Base-by-base conservation (phyloP, 1,139 yeast genomes). In the Kodamaea sp. region DNA sequence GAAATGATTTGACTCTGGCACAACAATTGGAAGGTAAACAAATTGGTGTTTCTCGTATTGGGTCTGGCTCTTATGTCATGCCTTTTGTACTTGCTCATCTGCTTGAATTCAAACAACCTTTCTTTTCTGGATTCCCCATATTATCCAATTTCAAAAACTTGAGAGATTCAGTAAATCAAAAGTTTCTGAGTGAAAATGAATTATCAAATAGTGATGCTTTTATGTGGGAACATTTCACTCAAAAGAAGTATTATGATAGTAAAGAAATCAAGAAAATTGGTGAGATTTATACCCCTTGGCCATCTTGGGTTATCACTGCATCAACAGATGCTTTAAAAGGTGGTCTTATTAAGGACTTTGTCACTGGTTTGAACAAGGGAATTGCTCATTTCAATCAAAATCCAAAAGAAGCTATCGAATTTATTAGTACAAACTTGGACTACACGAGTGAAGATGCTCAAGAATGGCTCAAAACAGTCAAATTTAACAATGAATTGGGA, bases 171-270 rank as follows among this genome's bases (percentile, higher is more conserved):
- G 97, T 88, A 30, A 87, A 87, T 60, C 64, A 65, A 47, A 65
- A 64, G 43, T 71, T 64, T 8, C 49, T 40, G 8, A 67, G 60
- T n/a, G 58, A 52, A 20, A 34, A 30, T 22, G 40, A 41, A 24
- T 64, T 65, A 33, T 59, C 63, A 27, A 60, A 70, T 20, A 72
- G 84, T 35, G 97, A 89, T 57, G 95, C 94, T 1, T 89, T 89
- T 62, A 85, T 89, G 95, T 89, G 97, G 97, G 97, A 89, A 55
- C 78, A 85, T 58, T 89, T 88, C 66, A 89, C 97, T 5, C 79
- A 90, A 33, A 89, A 88, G 56, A 81, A 78, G 58, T 89, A 86
- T 64, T 87, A 85, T 57, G 96, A 87, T 54, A 74, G 65, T 42
- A 74, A 78, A 10, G 96, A 88, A 53, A 81, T 89, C 63, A 86